Evolutionary conservation across 2,329 filamentous ascomycete genomes (phyloP), one percentile per base, ranked within the genome.

Genomic region (Chaetomiaceae sp.): DNA sequence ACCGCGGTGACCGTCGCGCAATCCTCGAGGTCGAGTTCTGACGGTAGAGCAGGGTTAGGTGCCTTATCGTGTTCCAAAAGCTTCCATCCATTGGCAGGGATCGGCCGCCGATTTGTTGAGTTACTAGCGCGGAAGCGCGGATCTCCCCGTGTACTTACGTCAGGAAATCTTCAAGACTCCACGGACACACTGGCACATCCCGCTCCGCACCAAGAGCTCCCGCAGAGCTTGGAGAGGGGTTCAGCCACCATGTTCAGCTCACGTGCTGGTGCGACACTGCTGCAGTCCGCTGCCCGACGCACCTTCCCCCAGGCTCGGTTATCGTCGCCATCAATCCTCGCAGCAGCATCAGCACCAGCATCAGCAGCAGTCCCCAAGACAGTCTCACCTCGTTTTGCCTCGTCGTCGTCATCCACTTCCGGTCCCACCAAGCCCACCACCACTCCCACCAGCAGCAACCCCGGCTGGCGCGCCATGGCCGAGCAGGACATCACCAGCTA

Each of bases 401-500:
- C 34, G 22, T 35, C 22, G 6, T 38, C 34, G 9, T 35, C 34
- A 15, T 12, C 34, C 26, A 37, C 35, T 27, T 29, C 38, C 33
- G 41, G 6, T 45, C 38, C 30, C 10, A 15, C 18, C 45, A 42
- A 43, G 26, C 12, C 40, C 12, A 17, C 20, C 34, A 19, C 35
- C 11, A 22, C 37, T 15, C 20, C 34, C 17, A 15, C 19, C 24
- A 41, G 15, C 47, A 27, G n/a, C 48, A 15, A 26, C 26, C 17
- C 20, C 44, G 41, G 48, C 34, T 56, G 50, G 53, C 49, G 50
- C 48, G 22, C 29, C 40, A 57, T 56, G 56, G 48, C 52, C 27
- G 60, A 66, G 20, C 50, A 67, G 24, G 70, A 76, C 48, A 70
- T 77, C 53, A 63, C 65, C 52, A 64, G 66, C 51, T 83, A 84